A percentile compares a stretch with the other conserved stretches of the same genome.
Evolutionary conservation across 1,139 yeast genomes (phyloP).

Genomic region (Arxiozyma bovina): DNA sequence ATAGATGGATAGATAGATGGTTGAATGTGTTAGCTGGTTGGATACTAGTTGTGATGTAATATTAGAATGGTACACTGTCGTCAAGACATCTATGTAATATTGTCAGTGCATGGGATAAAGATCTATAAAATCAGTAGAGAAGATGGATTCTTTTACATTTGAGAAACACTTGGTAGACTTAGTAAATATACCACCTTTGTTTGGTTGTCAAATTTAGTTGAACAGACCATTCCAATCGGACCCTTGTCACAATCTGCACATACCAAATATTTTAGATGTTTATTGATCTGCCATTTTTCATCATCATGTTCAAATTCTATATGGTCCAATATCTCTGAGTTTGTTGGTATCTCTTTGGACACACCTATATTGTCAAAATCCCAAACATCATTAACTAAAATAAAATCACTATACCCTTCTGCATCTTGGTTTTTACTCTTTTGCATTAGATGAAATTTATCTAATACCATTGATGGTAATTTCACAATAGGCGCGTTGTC

Average conservation of each 20-base stretch:
- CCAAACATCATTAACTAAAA: slow-evolving; percentile 52
- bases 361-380: slow-evolving; percentile 73
- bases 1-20: background rate
- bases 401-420: slow-evolving; percentile 26
- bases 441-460: slow-evolving; percentile 17
- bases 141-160: background rate
- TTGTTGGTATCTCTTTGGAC: slow-evolving; percentile 39
- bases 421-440: background rate
- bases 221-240: slow-evolving; percentile 55
- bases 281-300: slow-evolving; percentile 21
- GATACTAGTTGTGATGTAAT: background rate
- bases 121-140: background rate
- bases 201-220: slow-evolving; percentile 32
- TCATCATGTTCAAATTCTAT: slow-evolving; percentile 9
- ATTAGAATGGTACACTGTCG: background rate
- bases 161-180: slow-evolving; percentile 17
- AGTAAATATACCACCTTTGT: slow-evolving; percentile 12
- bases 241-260: slow-evolving; percentile 74
- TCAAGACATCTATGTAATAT: background rate
- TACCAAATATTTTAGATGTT: slow-evolving; percentile 43
- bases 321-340: background rate
- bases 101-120: background rate
- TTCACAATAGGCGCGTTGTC: slow-evolving; percentile 9
- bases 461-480: slow-evolving; percentile 12
- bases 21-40: background rate